These are phyloP conservation scores for Strobilomyces confusus DNA, from an alignment of 768 basidiomycete genomes.

Conservation along the genomic window DNA sequence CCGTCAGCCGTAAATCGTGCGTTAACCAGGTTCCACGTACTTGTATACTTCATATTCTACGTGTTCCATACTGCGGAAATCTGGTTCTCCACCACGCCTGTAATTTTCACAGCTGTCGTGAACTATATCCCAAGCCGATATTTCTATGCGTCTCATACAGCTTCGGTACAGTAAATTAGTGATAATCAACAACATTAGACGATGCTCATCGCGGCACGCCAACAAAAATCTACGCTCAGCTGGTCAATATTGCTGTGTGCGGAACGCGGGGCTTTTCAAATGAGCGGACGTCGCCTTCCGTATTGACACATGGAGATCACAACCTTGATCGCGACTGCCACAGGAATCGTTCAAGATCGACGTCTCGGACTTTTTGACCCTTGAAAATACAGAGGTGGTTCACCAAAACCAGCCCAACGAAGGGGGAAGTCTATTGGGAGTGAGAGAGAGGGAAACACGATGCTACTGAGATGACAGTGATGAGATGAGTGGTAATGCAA, in stretches of 20 bases:
- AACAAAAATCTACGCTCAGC: too few species aligned
- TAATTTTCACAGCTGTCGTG: background rate
- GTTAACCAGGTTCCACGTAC: constrained; percentile 9
- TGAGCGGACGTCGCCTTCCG: too few species aligned
- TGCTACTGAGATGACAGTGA: constrained; percentile 4
- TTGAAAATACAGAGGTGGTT: background rate
- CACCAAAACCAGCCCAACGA: background rate
- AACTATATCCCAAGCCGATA: background rate
- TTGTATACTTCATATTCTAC: constrained; percentile 11
- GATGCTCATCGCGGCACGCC: too few species aligned
- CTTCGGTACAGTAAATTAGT: too few species aligned
- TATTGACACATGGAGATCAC: constrained; percentile 7
- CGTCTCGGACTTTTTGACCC: background rate
- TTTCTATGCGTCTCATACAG: too few species aligned
- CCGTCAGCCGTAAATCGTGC: background rate
- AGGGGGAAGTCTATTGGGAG: constrained; percentile 7
- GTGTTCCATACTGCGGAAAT: constrained; percentile 13
- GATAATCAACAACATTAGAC: too few species aligned
- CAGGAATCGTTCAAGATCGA: too few species aligned
- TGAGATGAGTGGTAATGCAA: constrained; percentile 1
- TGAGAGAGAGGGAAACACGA: background rate
- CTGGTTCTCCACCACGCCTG: background rate
- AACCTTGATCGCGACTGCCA: too few species aligned
- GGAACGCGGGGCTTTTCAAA: too few species aligned
- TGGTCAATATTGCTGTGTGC: too few species aligned